Evolutionary conservation across 164 flowering plant species (phyloP), one percentile per base, ranked within the genome.

Genomic region (Nymphaea colorata): DNA sequence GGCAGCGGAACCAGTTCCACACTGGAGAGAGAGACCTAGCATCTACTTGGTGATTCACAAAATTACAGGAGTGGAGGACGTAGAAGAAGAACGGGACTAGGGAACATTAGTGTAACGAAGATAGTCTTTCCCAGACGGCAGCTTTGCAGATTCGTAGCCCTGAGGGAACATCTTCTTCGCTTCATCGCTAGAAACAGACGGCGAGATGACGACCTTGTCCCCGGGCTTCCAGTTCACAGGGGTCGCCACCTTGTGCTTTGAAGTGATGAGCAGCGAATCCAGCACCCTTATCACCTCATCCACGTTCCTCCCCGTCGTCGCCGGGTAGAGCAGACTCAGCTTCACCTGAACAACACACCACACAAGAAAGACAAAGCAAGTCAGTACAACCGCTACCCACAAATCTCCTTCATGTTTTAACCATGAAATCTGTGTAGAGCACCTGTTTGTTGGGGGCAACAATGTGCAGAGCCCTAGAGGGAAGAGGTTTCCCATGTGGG

Each of bases 221-320:
- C 94, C 96, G 0, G 75, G 83, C 66, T 87, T 89, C 97, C 93
- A 93, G 79, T 93, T 84, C 3, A 71, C 92, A 1, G 94, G 93
- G 2, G 96, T 93, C 0, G 97, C 94, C 0, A 89, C 70, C 78
- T 83, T 91, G 80, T 86, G 78, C 78, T 84, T 81, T 0, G 83
- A 59, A 0, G 89, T 87, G 73, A 66, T 79, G 79, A 79, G 86
- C 36, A 89, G 81, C 2, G 98, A 86, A 1, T 91, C 94, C 72
- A 91, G 2, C 16, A 71, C 94, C 79, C 98, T 83, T 74, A 89
- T n/a, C 69, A 87, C 87, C 67, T 93, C 97, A 6, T 93, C 97
- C 82, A 90, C 84, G 87, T 89, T 90, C 53, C 97, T 64, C 47
- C 98, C 98, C 0, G 93, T 87, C 44, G 77, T 73, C 0, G 84